Conservation (phyloP, 257 asterid species). For the Vinca minor region DNA sequence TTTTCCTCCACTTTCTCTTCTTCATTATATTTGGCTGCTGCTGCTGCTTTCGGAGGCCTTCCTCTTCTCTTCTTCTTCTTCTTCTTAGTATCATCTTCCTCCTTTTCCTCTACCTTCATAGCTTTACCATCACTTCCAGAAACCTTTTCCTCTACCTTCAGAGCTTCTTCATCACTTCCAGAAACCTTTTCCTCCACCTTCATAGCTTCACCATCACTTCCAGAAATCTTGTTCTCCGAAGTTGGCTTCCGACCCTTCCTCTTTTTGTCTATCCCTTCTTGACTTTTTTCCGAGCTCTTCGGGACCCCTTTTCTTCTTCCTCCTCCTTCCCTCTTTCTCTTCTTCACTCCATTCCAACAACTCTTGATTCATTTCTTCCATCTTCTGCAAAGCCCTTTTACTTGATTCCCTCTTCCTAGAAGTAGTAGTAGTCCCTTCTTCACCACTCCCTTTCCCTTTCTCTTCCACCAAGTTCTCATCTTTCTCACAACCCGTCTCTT, state of each 20-base stretch:
- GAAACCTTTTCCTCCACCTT: conserved; percentile 12
- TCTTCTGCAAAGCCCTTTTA: conserved; percentile 1
- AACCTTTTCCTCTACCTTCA: conserved; percentile 11
- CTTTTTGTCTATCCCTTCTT: conserved; percentile 16
- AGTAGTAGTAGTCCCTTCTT: no score
- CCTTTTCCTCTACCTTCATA: conserved; percentile 13
- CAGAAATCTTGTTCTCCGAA: conserved; percentile 8
- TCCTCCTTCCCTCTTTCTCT: background rate
- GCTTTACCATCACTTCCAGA: conserved; percentile 8
- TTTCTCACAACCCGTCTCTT: no score
- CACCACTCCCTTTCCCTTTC: background rate
- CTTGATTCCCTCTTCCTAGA: background rate
- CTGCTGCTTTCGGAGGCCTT: no score
- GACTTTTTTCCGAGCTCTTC: background rate
- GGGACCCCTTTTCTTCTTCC: conserved; percentile 4
- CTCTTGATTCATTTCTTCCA: conserved; percentile 2
- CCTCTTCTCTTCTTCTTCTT: no score
- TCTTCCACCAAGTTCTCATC: background rate
- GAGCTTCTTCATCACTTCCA: conserved; percentile 6
- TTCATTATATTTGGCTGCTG: no score
- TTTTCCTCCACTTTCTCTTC: no score
- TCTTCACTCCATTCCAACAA: conserved; percentile 2
- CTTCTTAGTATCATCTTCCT: conserved; percentile 3
- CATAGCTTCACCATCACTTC: conserved; percentile 1
- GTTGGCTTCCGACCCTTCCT: conserved; percentile 18